These are phyloP conservation scores for Paramecium biaurelia DNA, from an alignment of 73 alveolate genomes.

Conservation along the genomic window DNA sequence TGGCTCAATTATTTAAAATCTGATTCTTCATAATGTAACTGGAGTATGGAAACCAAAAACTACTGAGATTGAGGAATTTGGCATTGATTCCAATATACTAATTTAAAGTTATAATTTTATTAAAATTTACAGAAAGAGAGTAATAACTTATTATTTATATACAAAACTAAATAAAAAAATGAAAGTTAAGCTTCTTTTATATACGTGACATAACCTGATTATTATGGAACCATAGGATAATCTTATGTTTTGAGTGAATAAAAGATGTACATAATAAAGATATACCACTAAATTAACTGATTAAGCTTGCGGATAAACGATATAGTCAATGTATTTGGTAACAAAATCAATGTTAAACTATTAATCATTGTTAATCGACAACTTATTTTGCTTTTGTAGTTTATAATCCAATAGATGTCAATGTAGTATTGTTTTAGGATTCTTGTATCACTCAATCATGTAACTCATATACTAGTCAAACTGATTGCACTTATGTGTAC, in stretches of 20 bases:
- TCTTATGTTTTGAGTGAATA: neutral
- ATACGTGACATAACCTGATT: neutral
- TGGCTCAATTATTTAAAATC: neutral
- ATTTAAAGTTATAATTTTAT: too few species aligned
- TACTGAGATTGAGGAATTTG: too few species aligned
- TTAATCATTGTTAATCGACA: neutral
- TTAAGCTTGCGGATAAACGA: too few species aligned
- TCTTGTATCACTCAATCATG: neutral
- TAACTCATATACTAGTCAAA: neutral
- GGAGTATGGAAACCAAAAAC: too few species aligned
- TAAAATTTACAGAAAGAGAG: too few species aligned
- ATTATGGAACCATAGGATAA: neutral
- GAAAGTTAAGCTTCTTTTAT: too few species aligned
- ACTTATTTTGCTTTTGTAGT: neutral
- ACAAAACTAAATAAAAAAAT: too few species aligned
- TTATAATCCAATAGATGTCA: neutral
- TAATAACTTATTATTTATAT: too few species aligned
- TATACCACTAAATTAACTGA: too few species aligned
- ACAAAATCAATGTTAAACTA: neutral
- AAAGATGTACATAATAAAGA: too few species aligned
- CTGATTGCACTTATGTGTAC: neutral
- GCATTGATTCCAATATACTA: too few species aligned
- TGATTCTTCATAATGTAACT: neutral
- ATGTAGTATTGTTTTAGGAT: neutral
- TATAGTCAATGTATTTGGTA: too few species aligned